Evolutionary conservation across 139 green algal genomes (phyloP).

Genomic region (Coccomyxa sp.): DNA sequence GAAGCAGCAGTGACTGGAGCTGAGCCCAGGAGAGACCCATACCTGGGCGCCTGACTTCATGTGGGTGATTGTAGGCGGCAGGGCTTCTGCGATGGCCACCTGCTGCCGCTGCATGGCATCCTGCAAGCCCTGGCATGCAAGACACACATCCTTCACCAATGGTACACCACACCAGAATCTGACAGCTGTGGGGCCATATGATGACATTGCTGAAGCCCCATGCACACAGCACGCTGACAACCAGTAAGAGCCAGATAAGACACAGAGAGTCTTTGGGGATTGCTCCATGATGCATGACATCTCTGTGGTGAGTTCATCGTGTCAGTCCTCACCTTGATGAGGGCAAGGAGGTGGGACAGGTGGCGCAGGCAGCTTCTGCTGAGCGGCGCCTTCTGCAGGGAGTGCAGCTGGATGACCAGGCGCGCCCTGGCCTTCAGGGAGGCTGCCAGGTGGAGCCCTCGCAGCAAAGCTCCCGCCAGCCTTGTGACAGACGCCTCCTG

Average conservation of each 20-base stretch:
- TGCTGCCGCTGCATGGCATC: not conserved
- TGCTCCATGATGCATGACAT: too few relatives aligned
- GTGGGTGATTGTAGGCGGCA: constrained; percentile 5
- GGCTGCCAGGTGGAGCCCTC: not conserved
- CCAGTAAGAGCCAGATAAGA: too few relatives aligned
- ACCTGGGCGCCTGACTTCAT: constrained; percentile 1
- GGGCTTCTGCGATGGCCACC: not conserved
- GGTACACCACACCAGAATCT: not conserved
- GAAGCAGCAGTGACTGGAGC: not conserved
- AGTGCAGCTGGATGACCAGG: not conserved
- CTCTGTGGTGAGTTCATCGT: too few relatives aligned
- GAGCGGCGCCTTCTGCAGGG: not conserved
- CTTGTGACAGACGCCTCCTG: not conserved
- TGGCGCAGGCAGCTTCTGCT: not conserved
- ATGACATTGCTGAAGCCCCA: too few relatives aligned
- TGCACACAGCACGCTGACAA: too few relatives aligned
- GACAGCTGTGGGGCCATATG: not conserved
- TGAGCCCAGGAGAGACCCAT: too few relatives aligned
- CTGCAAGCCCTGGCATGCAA: not conserved
- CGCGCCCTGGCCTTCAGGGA: not conserved
- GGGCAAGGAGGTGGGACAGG: not conserved
- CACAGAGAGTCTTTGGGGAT: too few relatives aligned
- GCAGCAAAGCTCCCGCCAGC: not conserved
- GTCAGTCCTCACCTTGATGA: not conserved
- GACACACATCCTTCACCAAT: too few relatives aligned